phyloP scores from a whole-genome alignment of 2,329 filamentous ascomycete species.

The Penicillium capsulatum region DNA sequence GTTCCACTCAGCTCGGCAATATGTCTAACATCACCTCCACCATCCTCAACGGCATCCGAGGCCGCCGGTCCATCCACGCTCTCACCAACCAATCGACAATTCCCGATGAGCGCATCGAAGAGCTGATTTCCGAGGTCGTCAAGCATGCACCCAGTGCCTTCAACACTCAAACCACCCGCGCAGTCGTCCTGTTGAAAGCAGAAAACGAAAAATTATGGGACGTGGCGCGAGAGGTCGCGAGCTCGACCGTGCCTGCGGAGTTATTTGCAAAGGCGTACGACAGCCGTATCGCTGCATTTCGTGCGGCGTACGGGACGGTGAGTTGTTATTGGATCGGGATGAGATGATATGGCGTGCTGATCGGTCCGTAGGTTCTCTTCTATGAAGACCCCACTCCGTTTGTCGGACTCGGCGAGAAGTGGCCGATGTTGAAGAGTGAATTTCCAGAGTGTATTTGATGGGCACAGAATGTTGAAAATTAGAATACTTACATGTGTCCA shows the following conservation, averaged over 20 bases:
- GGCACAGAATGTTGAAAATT: neutral
- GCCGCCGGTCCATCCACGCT: conserved; percentile 29
- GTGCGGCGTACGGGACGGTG: conserved; percentile 69
- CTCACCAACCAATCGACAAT: conserved; percentile 27
- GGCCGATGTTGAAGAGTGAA: conserved; percentile 1
- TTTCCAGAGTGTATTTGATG: conserved; percentile 1
- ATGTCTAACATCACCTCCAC: neutral
- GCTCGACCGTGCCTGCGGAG: conserved; percentile 60
- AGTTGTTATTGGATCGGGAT: conserved; percentile 27
- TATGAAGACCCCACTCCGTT: conserved; percentile 60
- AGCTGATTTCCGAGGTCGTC: conserved; percentile 44
- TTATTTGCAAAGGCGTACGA: conserved; percentile 30
- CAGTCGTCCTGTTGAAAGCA: conserved; percentile 68
- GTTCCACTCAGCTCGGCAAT: neutral
- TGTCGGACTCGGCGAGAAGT: conserved; percentile 1
- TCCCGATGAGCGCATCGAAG: conserved; percentile 27
- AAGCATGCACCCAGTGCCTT: conserved; percentile 68
- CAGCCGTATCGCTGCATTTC: conserved; percentile 52
- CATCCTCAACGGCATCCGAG: conserved; percentile 7
- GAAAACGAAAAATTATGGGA: conserved; percentile 86
- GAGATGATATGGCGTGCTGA: neutral
- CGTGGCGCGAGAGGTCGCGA: conserved; percentile 52
- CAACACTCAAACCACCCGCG: conserved; percentile 75
- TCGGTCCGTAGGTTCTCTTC: conserved; percentile 61
- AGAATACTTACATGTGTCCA: neutral